phyloP scores from a whole-genome alignment of 1,284 basidiomycete genomes.

The Ganoderma meredithae region DNA sequence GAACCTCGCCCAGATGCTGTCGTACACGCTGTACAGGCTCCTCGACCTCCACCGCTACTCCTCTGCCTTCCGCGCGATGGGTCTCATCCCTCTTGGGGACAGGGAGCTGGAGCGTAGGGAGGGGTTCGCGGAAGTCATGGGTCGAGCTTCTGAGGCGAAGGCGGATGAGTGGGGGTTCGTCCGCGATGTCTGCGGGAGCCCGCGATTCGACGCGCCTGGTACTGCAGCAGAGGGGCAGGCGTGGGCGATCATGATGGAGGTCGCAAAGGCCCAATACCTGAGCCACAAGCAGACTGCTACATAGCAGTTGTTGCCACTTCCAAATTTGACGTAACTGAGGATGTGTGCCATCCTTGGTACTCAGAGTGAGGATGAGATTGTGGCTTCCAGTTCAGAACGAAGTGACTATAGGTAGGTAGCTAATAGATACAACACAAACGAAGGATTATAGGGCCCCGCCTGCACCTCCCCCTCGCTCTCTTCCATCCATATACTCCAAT shows the following conservation, averaged over 20 bases:
- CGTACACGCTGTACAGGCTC: slow-evolving; percentile 37
- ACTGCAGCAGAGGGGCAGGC: slow-evolving; percentile 39
- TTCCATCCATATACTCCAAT: neutral
- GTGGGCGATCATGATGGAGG: slow-evolving; percentile 36
- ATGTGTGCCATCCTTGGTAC: no score
- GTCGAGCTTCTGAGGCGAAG: slow-evolving; percentile 30
- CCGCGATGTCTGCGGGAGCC: slow-evolving; percentile 38
- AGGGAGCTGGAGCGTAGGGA: slow-evolving; percentile 22
- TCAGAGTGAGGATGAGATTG: neutral
- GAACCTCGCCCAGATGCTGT: slow-evolving; percentile 37
- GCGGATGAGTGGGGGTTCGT: slow-evolving; percentile 38
- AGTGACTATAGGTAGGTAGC: slow-evolving; percentile 3
- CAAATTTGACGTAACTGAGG: no score
- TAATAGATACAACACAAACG: slow-evolving; percentile 9
- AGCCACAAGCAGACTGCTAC: neutral
- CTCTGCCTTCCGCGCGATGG: slow-evolving; percentile 13
- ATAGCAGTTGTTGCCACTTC: no score
- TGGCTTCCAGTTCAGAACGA: neutral
- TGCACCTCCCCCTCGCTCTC: neutral
- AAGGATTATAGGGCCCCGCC: neutral
- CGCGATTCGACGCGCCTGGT: slow-evolving; percentile 34
- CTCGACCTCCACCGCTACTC: slow-evolving; percentile 28
- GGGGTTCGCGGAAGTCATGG: slow-evolving; percentile 26
- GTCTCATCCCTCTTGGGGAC: neutral
- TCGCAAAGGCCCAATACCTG: slow-evolving; percentile 29